phyloP scores from a whole-genome alignment of 75 land plant species.

The Selaginella moellendorffii region DNA sequence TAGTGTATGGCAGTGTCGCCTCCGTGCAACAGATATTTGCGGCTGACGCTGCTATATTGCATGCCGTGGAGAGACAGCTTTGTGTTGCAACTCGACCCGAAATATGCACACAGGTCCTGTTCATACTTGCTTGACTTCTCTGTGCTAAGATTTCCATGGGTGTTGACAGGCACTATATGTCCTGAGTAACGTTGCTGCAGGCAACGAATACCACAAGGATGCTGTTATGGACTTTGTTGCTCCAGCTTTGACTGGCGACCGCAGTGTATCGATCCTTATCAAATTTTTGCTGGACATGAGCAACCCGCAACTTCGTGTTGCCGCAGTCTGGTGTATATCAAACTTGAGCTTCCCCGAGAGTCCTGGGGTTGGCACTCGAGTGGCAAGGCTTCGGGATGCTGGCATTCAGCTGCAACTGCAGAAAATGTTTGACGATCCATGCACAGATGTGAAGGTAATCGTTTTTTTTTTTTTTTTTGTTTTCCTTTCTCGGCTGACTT shows the following conservation, averaged over 20 bases:
- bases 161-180: slow-evolving; percentile 70
- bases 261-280: slow-evolving; percentile 22
- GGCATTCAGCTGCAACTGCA: slow-evolving; percentile 66
- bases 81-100: slow-evolving; percentile 31
- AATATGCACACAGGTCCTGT: slow-evolving; percentile 62
- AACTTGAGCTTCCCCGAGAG: slow-evolving; percentile 53
- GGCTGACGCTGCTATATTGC: slow-evolving; percentile 42
- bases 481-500: neutral
- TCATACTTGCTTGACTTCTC: too few species aligned
- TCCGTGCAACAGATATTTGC: slow-evolving; percentile 51
- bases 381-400: slow-evolving; percentile 40
- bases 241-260: slow-evolving; percentile 12
- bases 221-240: slow-evolving; percentile 52
- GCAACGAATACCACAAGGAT: slow-evolving; percentile 66
- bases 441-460: slow-evolving; percentile 77
- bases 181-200: slow-evolving; percentile 65
- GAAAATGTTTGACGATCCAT: slow-evolving; percentile 68
- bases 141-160: too few species aligned
- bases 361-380: slow-evolving; percentile 33
- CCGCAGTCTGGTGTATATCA: slow-evolving; percentile 58
- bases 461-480: too few species aligned
- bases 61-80: slow-evolving; percentile 55
- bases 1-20: slow-evolving; percentile 61
- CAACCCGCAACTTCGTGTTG: slow-evolving; percentile 50
- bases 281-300: slow-evolving; percentile 55